Base-by-base conservation (phyloP, 2,329 filamentous ascomycete genomes). In the Lasiodiplodia theobromae region DNA sequence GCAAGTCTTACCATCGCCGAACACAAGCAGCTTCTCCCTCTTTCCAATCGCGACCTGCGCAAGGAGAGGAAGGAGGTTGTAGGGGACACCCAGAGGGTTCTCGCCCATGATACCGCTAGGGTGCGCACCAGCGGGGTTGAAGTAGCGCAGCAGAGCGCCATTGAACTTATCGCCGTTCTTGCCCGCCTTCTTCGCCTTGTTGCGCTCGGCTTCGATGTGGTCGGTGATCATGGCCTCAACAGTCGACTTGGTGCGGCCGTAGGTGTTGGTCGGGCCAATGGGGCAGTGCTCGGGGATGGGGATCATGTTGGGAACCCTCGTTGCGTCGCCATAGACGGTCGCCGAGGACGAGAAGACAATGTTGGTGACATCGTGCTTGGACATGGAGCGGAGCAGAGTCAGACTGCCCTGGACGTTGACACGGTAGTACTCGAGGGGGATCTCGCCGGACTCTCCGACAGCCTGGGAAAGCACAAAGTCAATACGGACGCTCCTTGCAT, bases 271-370 rank as follows among this genome's bases (percentile, higher is more conserved):
- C 16, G 96, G 93, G 64, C 94, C 95, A 71, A 97, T 93, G 70
- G 96, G 96, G 87, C 96, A 99, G 82, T 92, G 86, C 84, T 99
- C 96, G 64, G 96, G 96, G 77, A 99, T 99, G 72, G 96, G 96
- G 73, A 99, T 99, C 96, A 99, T 99, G 86, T 96, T 91, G 74
- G 92, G 90, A 83, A 97, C 93, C 78, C 94, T 92, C 56, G 96
- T 98, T 66, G 95, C 96, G 82, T 99, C 96, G 78, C 96, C 96
- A 81, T 99, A 99, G 73, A 99, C 96, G 74, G 96, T 99, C 40
- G 96, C 96, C 1, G 94, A 97, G 71, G 94, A 97, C 70, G 95
- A 98, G 85, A 99, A 99, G 82, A 99, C 96, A 76, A 99, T 96
- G 86, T 97, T 98, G 83, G 89, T 88, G 74, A 99, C 94, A 82